These are phyloP conservation scores for Cytospora chrysosperma DNA, from an alignment of 2,329 filamentous ascomycete genomes.

Conservation along the genomic window DNA sequence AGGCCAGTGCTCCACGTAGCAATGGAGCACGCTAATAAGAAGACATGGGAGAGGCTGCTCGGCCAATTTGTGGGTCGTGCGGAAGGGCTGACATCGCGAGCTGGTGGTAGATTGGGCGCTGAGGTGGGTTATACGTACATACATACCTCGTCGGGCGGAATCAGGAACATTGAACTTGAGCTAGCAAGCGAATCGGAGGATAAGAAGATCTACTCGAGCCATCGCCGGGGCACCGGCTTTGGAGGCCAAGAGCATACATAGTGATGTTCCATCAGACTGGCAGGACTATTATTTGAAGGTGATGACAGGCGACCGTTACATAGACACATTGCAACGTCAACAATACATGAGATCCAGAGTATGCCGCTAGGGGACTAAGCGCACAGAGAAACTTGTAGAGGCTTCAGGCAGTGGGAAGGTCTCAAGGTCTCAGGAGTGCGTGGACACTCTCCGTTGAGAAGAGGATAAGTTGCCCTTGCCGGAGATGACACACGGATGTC, in stretches of 20 bases:
- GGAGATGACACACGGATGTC: background rate
- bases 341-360: too few relatives aligned
- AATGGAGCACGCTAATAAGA: constrained; percentile 34
- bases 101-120: constrained; percentile 35
- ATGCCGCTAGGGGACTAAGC: too few relatives aligned
- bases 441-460: background rate
- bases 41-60: constrained; percentile 34
- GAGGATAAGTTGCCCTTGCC: too few relatives aligned
- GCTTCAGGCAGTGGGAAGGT: too few relatives aligned
- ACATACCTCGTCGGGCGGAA: constrained; percentile 25
- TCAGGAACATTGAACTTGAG: constrained; percentile 9
- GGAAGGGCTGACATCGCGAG: constrained; percentile 25
- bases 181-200: constrained; percentile 25
- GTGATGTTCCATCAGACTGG: constrained; percentile 28
- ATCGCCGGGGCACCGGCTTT: constrained; percentile 25
- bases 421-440: background rate
- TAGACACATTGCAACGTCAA: too few relatives aligned
- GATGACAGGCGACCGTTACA: constrained; percentile 3
- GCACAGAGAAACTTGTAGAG: too few relatives aligned
- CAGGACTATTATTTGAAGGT: constrained; percentile 22
- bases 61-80: constrained; percentile 25
- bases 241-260: constrained; percentile 27
- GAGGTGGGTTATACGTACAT: constrained; percentile 24
- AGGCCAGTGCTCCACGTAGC: constrained; percentile 30
- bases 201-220: constrained; percentile 28